phyloP scores from a whole-genome alignment of 257 asterid genomes.

The Capsicum rhomboideum region DNA sequence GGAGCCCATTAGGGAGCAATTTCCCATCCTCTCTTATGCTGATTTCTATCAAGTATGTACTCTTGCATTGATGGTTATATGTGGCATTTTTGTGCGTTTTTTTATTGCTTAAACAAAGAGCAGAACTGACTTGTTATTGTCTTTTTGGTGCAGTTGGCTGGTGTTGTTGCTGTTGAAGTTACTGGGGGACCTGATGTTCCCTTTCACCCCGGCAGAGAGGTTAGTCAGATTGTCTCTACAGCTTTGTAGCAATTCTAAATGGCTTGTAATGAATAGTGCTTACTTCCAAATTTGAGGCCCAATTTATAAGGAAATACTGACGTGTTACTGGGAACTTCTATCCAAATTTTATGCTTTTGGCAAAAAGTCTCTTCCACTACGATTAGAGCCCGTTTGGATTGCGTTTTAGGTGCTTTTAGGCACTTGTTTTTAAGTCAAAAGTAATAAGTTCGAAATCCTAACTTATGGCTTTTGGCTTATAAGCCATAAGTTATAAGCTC shows the following conservation, averaged over 20 bases:
- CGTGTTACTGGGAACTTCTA: background rate
- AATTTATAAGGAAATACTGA: background rate
- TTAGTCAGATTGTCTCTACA: background rate
- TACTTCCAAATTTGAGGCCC: background rate
- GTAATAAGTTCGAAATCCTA: too few species aligned
- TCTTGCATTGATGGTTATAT: background rate
- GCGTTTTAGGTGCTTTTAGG: too few species aligned
- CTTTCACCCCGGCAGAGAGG: conserved; percentile 83
- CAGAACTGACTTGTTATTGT: background rate
- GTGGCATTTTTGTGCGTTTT: background rate
- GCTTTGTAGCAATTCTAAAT: background rate
- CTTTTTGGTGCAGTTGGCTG: conserved; percentile 52
- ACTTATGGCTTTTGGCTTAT: too few species aligned
- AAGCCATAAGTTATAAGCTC: too few species aligned
- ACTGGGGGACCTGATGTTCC: conserved; percentile 97
- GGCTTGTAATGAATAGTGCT: background rate
- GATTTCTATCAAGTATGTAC: conserved; percentile 61
- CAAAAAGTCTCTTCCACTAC: background rate
- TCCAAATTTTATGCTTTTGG: background rate
- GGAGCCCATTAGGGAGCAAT: conserved; percentile 68
- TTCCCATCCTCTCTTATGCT: conserved; percentile 56
- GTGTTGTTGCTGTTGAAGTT: conserved; percentile 86
- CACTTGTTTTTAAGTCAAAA: too few species aligned
- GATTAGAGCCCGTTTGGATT: too few species aligned
- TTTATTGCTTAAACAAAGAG: background rate